Percentiles rank a stretch among this genome's conserved stretches.
phyloP scores from a whole-genome alignment of 2,329 filamentous ascomycete genomes.

The Fusarium floridanum region DNA sequence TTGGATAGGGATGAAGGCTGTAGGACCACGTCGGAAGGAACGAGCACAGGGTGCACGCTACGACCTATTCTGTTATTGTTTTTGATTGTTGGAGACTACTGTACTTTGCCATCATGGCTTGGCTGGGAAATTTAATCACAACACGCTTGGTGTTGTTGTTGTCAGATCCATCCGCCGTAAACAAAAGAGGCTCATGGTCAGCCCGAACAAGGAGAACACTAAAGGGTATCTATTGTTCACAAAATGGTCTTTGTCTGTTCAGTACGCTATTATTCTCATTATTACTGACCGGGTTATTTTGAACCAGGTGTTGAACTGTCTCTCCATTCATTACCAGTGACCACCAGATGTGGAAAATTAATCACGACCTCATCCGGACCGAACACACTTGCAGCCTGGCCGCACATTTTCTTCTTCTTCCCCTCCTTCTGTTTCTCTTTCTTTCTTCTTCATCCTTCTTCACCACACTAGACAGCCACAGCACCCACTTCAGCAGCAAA shows the following conservation, averaged over 20 bases:
- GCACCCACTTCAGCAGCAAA: background rate
- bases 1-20: too few relatives aligned
- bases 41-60: too few relatives aligned
- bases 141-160: background rate
- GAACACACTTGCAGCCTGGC: background rate
- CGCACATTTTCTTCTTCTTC: background rate
- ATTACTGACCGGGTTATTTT: background rate
- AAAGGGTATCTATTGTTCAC: background rate
- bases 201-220: background rate
- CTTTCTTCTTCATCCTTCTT: background rate
- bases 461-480: background rate
- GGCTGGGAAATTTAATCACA: background rate
- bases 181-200: background rate
- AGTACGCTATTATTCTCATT: background rate
- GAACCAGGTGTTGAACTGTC: background rate
- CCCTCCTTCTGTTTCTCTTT: background rate
- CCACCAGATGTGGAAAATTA: background rate
- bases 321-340: background rate
- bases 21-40: too few relatives aligned
- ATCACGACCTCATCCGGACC: background rate
- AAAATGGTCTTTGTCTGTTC: background rate
- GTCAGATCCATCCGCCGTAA: background rate
- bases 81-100: background rate
- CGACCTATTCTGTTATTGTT: background rate
- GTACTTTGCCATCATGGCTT: background rate